A percentile compares a stretch with the other conserved stretches of the same genome.
Conservation (phyloP, 352 stramenopile species). For the Phytophthora cactorum region DNA sequence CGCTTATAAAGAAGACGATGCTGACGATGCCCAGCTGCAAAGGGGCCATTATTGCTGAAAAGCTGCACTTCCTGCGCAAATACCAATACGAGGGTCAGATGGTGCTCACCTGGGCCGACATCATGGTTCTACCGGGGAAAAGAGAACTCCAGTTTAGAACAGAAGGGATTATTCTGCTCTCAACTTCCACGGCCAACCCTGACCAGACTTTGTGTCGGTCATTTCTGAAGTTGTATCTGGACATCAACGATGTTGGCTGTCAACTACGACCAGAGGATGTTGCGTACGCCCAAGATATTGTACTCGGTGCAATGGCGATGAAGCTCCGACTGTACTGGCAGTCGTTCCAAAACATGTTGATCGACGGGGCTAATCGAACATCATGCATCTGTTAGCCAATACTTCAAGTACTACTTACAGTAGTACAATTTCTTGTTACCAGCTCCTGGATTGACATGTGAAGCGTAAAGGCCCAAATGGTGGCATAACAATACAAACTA, state of each 20-base stretch:
- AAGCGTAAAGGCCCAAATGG: no score
- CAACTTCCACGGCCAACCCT: background rate
- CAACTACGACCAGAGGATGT: conserved; percentile 9
- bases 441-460: no score
- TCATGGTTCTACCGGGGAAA: conserved; percentile 23
- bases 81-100: conserved; percentile 13
- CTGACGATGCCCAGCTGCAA: conserved; percentile 20
- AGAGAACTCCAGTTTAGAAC: conserved; percentile 17
- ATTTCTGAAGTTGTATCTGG: conserved; percentile 27
- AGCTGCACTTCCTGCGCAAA: conserved; percentile 25
- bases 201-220: conserved; percentile 6
- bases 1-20: conserved; percentile 13
- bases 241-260: background rate
- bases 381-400: background rate
- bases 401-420: no score
- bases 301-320: conserved; percentile 23
- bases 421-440: no score
- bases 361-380: conserved; percentile 5
- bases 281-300: conserved; percentile 23
- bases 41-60: conserved; percentile 15
- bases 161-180: conserved; percentile 17
- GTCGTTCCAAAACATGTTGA: conserved; percentile 25
- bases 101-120: conserved; percentile 16
- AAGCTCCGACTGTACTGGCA: conserved; percentile 28
- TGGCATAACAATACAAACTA: no score